phyloP scores from a whole-genome alignment of 768 basidiomycete species.

The Suillus americanus region DNA sequence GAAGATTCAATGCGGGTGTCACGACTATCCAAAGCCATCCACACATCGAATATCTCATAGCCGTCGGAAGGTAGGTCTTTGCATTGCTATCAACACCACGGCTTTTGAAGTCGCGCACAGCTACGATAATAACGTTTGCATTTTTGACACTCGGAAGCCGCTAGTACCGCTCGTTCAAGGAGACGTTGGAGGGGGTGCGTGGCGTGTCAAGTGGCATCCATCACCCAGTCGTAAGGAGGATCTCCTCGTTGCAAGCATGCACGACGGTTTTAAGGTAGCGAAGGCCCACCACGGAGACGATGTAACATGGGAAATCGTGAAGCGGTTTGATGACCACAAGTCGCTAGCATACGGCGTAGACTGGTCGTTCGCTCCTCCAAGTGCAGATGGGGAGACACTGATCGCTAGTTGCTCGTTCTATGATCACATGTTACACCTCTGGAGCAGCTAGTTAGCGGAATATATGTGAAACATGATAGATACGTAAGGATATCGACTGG shows the following conservation, averaged over 20 bases:
- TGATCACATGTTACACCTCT: conserved; percentile 80
- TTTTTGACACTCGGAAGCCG: conserved; percentile 82
- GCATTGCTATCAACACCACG: not conserved
- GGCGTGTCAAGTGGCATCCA: conserved; percentile 98
- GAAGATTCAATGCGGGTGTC: conserved; percentile 89
- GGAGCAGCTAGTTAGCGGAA: conserved; percentile 54
- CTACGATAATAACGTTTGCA: conserved; percentile 76
- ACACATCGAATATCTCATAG: conserved; percentile 73
- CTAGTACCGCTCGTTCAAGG: conserved; percentile 53
- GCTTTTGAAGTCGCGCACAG: conserved; percentile 38
- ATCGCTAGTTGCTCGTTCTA: conserved; percentile 96
- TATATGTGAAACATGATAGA: not conserved
- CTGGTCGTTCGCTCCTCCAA: conserved; percentile 60
- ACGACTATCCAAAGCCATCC: conserved; percentile 89
- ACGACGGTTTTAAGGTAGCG: conserved; percentile 90
- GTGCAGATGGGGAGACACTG: conserved; percentile 40
- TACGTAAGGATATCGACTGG: not conserved
- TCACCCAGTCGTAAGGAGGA: conserved; percentile 60
- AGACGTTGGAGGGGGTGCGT: conserved; percentile 87
- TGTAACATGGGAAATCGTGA: conserved; percentile 39
- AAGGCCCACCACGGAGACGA: conserved; percentile 21
- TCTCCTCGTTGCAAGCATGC: conserved; percentile 95
- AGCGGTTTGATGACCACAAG: conserved; percentile 71
- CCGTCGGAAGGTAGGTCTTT: conserved; percentile 79
- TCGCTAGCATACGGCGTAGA: conserved; percentile 92